Evolutionary conservation across 805 yeast species (phyloP), one percentile per base, ranked within the genome.

Genomic region (Yarrowia divulgata): DNA sequence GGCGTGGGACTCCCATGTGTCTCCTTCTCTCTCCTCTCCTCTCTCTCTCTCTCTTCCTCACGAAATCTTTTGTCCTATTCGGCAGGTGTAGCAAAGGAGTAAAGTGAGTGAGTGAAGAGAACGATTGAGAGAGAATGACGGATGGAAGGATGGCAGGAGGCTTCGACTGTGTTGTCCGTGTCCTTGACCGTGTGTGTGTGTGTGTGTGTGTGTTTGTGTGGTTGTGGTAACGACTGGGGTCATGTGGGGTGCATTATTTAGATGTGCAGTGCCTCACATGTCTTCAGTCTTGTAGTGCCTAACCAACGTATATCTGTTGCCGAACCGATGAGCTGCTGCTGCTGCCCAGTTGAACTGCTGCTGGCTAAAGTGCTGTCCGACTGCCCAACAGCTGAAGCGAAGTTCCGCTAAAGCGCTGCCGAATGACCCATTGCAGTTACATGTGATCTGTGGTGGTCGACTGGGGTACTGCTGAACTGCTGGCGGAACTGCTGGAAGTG

Each of bases 21-120:
- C 57, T 49, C 57, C 67, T 63, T 40, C 57, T 49, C 68, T 63
- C 68, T 63, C 68, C 54, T 60, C 67, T 60, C 67, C 67, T 60
- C 54, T 60, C 67, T 45, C 67, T 58, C 64, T 45, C 50, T 46
- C 50, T 45, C 54, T 46, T 45, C 50, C 57, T 63, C 57, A 48
- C 68, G 55, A 48, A 48, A 48, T 63, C 68, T 48, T 40, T 49
- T 54, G 52, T 37, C 57, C 48, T 48, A 63, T 67, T 49, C 55
- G 67, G 67, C 69, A 49, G 50, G 62, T 67, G 50, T 40, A 67
- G 64, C 50, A 43, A 49, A 50, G 64, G 64, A 55, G 67, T 32
- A 52, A 67, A 37, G 69, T 52, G 64, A 43, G 68, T 58, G 52
- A 58, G 50, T 32, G 60, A 54, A 54, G 50, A 42, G 63, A 60